phyloP scores from a whole-genome alignment of 371 early-diverging fungal genomes.

The Cokeromyces recurvatus region DNA sequence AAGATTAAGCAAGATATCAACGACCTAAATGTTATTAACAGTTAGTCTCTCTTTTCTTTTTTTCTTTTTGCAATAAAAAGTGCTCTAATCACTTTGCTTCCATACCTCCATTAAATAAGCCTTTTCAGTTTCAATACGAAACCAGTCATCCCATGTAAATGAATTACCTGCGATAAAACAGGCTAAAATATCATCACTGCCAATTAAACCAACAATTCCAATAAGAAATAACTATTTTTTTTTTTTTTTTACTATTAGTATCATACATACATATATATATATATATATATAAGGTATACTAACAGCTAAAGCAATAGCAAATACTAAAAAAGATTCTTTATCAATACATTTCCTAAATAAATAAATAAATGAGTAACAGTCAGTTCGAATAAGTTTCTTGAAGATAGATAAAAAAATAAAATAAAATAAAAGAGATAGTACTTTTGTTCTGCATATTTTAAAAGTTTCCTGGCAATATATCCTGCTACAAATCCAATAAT shows the following conservation, averaged over 20 bases:
- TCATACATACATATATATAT: neutral
- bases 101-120: conserved; percentile 78
- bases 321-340: conserved; percentile 88
- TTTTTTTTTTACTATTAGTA: too few species aligned
- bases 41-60: too few species aligned
- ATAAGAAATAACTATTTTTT: conserved; percentile 63
- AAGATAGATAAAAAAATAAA: neutral
- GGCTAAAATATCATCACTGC: conserved; percentile 88
- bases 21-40: conserved; percentile 25
- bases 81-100: too few species aligned
- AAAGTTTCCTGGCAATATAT: conserved; percentile 57
- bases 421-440: neutral
- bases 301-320: conserved; percentile 81
- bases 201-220: conserved; percentile 72
- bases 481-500: conserved; percentile 83
- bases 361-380: too few species aligned
- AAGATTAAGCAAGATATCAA: conserved; percentile 85
- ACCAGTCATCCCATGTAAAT: conserved; percentile 90
- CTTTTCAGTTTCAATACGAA: conserved; percentile 72
- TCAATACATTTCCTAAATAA: conserved; percentile 63
- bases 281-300: conserved; percentile 4
- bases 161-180: conserved; percentile 89
- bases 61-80: too few species aligned
- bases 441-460: conserved; percentile 64
- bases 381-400: conserved; percentile 4